Evolutionary conservation across 2,329 filamentous ascomycete species (phyloP).

Genomic region (Aspergillus ruber): DNA sequence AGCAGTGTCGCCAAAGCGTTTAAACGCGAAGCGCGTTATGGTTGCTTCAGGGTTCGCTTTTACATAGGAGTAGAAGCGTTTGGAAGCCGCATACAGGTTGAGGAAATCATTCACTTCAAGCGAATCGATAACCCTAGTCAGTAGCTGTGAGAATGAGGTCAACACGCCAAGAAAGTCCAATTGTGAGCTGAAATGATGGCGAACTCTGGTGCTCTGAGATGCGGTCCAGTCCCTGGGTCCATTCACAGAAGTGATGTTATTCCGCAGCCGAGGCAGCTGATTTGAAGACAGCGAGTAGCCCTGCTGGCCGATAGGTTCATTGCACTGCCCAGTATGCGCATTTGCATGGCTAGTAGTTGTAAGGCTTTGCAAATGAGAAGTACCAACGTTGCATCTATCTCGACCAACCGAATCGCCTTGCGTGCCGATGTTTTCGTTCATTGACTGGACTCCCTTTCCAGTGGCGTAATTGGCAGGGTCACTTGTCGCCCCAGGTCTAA

Average conservation of each 20-base stretch:
- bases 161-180: conserved; percentile 12
- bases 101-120: conserved; percentile 54
- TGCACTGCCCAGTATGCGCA: too few species aligned
- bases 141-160: conserved; percentile 40
- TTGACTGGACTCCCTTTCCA: background rate
- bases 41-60: conserved; percentile 55
- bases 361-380: too few species aligned
- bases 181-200: background rate
- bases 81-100: conserved; percentile 59
- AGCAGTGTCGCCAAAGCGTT: conserved; percentile 51
- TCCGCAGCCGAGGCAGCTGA: background rate
- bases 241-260: background rate
- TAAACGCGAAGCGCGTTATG: conserved; percentile 50
- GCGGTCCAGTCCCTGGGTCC: background rate
- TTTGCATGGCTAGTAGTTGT: background rate
- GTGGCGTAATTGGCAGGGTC: background rate
- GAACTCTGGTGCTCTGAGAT: background rate
- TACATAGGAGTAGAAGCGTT: conserved; percentile 55
- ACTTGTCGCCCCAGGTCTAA: background rate
- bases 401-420: background rate
- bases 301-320: background rate
- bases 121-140: conserved; percentile 50
- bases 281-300: background rate
- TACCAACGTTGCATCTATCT: background rate
- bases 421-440: background rate